These are phyloP conservation scores for Waitea zeae DNA, from an alignment of 1,284 basidiomycete genomes.

Conservation along the genomic window DNA sequence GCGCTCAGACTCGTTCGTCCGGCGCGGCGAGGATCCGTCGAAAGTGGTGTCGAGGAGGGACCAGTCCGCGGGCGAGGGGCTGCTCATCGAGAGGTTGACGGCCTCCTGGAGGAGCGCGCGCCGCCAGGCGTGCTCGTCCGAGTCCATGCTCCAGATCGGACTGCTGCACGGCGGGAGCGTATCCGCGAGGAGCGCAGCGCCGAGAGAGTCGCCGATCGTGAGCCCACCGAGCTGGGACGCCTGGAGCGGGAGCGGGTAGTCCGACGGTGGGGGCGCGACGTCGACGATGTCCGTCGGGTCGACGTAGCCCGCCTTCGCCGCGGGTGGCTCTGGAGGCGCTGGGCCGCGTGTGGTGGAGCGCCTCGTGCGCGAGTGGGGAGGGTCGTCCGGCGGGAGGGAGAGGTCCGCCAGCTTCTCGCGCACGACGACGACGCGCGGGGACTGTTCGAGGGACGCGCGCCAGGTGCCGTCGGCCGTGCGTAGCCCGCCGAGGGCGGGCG, in stretches of 20 bases:
- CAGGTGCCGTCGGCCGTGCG: constrained; percentile 5
- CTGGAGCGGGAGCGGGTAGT: constrained; percentile 57
- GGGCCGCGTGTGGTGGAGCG: not conserved
- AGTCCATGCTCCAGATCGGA: constrained; percentile 34
- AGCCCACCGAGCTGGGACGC: constrained; percentile 50
- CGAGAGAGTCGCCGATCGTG: constrained; percentile 51
- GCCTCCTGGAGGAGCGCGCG: constrained; percentile 53
- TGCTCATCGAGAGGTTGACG: constrained; percentile 50
- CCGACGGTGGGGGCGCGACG: constrained; percentile 41
- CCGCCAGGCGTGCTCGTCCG: constrained; percentile 47
- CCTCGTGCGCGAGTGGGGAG: not conserved
- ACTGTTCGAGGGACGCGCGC: constrained; percentile 8
- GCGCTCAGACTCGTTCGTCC: constrained; percentile 8
- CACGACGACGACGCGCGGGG: constrained; percentile 55
- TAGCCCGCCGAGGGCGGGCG: constrained; percentile 2
- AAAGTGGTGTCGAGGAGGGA: constrained; percentile 14
- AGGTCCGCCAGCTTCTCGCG: constrained; percentile 62
- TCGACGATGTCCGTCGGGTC: constrained; percentile 72
- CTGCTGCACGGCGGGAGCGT: constrained; percentile 36
- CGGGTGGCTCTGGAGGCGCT: not conserved
- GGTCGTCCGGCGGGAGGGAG: constrained; percentile 44
- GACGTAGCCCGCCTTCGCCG: constrained; percentile 29
- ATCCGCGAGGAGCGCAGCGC: constrained; percentile 55
- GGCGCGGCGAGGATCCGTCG: constrained; percentile 8
- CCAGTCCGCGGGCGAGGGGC: constrained; percentile 7